Evolutionary conservation across 306 rosid species (phyloP).

Genomic region (Cucumis melo): DNA sequence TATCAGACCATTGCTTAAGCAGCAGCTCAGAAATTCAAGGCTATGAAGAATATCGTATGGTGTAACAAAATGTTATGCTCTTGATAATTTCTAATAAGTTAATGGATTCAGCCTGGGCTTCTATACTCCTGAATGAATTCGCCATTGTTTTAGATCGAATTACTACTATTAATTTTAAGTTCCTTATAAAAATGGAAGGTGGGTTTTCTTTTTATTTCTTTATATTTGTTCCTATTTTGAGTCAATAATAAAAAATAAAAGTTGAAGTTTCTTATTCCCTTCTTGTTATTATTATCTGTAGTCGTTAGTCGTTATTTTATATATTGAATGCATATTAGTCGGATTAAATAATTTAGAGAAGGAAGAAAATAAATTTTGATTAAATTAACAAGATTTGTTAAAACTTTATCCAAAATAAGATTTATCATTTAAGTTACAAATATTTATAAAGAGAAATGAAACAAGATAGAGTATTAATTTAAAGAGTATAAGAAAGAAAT

Average conservation of each 20-base stretch:
- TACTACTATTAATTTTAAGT: neutral
- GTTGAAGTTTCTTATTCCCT: neutral
- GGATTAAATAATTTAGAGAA: neutral
- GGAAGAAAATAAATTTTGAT: too few species aligned
- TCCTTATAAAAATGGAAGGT: neutral
- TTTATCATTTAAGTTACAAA: too few species aligned
- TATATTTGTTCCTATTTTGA: too few species aligned
- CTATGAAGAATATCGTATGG: slow-evolving; percentile 26
- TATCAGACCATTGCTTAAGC: slow-evolving; percentile 76
- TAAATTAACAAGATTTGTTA: too few species aligned
- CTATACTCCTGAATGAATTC: neutral
- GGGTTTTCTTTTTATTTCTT: too few species aligned
- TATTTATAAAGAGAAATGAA: too few species aligned
- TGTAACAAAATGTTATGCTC: neutral
- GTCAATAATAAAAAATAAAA: neutral
- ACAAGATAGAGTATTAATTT: too few species aligned
- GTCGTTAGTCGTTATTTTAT: neutral
- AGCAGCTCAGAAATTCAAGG: slow-evolving; percentile 69
- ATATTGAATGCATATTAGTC: too few species aligned
- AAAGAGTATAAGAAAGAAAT: too few species aligned
- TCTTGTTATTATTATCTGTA: neutral
- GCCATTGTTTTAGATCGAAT: neutral
- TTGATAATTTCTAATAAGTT: neutral
- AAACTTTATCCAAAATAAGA: too few species aligned
- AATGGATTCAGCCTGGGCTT: neutral